These are phyloP conservation scores for Daedalea quercina DNA, from an alignment of 768 basidiomycete species.

Conservation along the genomic window DNA sequence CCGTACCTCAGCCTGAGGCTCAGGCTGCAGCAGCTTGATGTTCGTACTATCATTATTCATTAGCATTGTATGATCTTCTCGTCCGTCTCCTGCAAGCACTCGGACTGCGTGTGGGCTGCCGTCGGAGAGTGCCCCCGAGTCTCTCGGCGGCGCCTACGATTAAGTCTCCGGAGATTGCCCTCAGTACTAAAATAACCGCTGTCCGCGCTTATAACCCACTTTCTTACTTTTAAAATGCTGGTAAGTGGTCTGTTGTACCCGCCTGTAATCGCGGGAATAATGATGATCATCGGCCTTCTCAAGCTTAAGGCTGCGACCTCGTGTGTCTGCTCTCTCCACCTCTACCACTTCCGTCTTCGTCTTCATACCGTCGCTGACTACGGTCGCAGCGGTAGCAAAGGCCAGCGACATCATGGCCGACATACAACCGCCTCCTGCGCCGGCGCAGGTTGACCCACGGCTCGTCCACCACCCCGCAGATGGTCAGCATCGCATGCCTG, in stretches of 20 bases:
- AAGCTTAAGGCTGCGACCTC: neutral
- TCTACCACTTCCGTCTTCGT: neutral
- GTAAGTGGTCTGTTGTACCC: too few relatives aligned
- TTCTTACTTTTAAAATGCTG: too few relatives aligned
- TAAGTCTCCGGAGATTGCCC: too few relatives aligned
- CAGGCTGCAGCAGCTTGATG: neutral
- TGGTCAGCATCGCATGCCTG: slow-evolving; percentile 7
- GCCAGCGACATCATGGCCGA: slow-evolving; percentile 10
- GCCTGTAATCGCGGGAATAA: too few relatives aligned
- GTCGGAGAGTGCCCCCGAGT: too few relatives aligned
- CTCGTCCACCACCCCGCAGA: slow-evolving; percentile 13
- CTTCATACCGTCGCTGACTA: neutral
- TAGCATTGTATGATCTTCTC: neutral
- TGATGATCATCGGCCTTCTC: too few relatives aligned
- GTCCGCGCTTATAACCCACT: too few relatives aligned
- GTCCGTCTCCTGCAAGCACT: neutral
- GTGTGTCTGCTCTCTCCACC: neutral
- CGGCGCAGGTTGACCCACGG: slow-evolving; percentile 5
- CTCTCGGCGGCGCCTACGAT: too few relatives aligned
- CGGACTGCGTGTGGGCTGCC: too few relatives aligned
- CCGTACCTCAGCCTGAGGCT: neutral
- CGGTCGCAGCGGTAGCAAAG: neutral
- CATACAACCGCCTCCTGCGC: slow-evolving; percentile 6
- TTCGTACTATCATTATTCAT: neutral
- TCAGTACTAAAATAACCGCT: too few relatives aligned